Conservation (phyloP, 2,329 filamentous ascomycete species). For the Aurifilum marmelostoma region DNA sequence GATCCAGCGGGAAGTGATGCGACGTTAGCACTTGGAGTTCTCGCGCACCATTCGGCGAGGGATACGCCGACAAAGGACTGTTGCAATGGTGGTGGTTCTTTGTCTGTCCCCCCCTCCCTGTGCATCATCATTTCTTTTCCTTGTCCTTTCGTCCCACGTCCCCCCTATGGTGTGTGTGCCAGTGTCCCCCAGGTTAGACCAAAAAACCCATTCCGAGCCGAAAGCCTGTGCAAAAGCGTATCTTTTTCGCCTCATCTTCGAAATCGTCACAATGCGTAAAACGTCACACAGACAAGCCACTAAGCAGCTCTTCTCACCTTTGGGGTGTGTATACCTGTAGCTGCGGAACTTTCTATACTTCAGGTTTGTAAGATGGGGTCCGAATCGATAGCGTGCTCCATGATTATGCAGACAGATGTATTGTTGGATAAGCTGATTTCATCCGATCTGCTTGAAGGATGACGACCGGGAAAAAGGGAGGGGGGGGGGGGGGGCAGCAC, state of each 20-base stretch:
- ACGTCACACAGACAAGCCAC: slow-evolving; percentile 3
- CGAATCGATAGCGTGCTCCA: not conserved
- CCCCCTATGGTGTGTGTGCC: not conserved
- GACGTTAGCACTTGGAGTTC: not conserved
- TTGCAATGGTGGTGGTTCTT: not conserved
- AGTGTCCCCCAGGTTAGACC: not conserved
- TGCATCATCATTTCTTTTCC: no score
- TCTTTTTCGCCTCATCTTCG: slow-evolving; percentile 6
- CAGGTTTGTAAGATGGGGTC: not conserved
- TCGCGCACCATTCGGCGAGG: not conserved
- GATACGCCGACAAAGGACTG: not conserved
- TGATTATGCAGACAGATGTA: not conserved
- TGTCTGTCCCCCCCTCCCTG: not conserved
- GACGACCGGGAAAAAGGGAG: not conserved
- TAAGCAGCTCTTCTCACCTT: not conserved
- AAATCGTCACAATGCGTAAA: not conserved
- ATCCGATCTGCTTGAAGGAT: not conserved
- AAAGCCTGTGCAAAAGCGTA: not conserved
- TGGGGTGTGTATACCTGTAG: not conserved
- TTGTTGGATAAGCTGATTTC: not conserved
- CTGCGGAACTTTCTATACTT: not conserved
- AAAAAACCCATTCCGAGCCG: slow-evolving; percentile 8
- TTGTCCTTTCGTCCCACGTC: not conserved
- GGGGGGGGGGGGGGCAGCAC: no score
- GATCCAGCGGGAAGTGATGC: not conserved